Evolutionary conservation across 345 rosid genomes (phyloP), one percentile per base, ranked within the genome.

Genomic region (Melaleuca alternifolia): DNA sequence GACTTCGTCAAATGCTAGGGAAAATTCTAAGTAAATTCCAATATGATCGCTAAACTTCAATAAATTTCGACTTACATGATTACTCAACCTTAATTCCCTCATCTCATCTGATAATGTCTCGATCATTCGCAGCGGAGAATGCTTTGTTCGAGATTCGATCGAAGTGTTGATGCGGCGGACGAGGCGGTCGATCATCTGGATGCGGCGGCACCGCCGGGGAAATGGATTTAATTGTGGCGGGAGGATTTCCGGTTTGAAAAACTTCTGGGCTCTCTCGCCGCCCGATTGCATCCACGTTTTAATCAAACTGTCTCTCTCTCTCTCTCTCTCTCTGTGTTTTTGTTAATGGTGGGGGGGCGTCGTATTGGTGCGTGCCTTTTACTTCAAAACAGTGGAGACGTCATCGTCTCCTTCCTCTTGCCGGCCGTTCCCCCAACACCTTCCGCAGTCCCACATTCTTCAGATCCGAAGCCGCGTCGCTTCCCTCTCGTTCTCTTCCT

Each of bases 51-150:
- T 71, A 4, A 18, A 71, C 20, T 33, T 33, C 2, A 37, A 11
- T 1, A 18, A 16, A 15, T 0, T 18, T 0, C 0, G 12, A n/a
- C 11, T 0, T 0, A 1, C 24, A 10, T 1, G 0, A 5, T 0
- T 18, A 1, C 0, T 33, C 0, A 5, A 18, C 0, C 1, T 10
- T 5, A 18, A 71, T 5, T 20, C 4, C 1, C 0, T 16, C 0
- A 9, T 2, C 0, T 0, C 1, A 2, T 1, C 1, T 0, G 0
- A 0, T 0, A 0, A 37, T 2, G 33, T 5, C 18, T 4, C 2
- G 0, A 9, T 1, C 4, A 2, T 33, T 18, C 1, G 4, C 12
- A 37, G 4, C 0, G 2, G 0, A 4, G 33, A 0, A 18, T 1
- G 2, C 4, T 0, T 65, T 15, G 44, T 30, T 0, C 3, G 0